These are phyloP conservation scores for Cyberlindnera suaveolens DNA, from an alignment of 805 yeast species.

Conservation along the genomic window DNA sequence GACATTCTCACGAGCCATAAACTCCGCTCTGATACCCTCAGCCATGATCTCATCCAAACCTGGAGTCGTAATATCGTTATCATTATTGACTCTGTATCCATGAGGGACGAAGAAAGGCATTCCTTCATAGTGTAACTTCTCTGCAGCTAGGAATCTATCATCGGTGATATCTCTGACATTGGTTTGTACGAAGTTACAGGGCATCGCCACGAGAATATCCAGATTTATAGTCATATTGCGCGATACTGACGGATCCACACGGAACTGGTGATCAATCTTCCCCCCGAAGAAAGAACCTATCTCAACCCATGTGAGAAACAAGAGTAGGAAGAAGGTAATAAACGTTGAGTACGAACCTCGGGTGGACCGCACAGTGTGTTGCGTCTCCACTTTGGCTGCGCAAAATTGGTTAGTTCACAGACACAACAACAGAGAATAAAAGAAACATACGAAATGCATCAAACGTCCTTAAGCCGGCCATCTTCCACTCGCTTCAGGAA, in stretches of 20 bases:
- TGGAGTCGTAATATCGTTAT: constrained; percentile 45
- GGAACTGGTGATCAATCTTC: constrained; percentile 66
- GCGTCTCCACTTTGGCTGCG: constrained; percentile 59
- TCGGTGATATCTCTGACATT: constrained; percentile 72
- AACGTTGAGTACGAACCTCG: constrained; percentile 76
- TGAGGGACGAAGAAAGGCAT: constrained; percentile 49
- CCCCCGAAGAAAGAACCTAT: constrained; percentile 85
- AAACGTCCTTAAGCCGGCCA: constrained; percentile 38
- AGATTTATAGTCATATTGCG: constrained; percentile 63
- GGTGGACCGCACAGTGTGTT: constrained; percentile 64
- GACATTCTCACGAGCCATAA: constrained; percentile 31
- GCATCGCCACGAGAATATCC: constrained; percentile 77
- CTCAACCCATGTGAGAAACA: constrained; percentile 77
- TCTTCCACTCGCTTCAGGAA: too few species aligned
- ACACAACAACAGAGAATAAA: background rate
- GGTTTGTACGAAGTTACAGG: constrained; percentile 71
- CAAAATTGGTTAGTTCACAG: background rate
- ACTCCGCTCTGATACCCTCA: constrained; percentile 63
- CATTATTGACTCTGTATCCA: constrained; percentile 38
- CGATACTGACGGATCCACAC: constrained; percentile 58
- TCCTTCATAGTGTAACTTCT: constrained; percentile 67
- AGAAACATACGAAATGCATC: constrained; percentile 62
- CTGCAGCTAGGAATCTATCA: constrained; percentile 75
- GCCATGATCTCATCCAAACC: constrained; percentile 61
- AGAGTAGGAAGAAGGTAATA: constrained; percentile 50